phyloP scores from a whole-genome alignment of 2,329 filamentous ascomycete species.

The Xenosphaeropsis pyriputrescens region DNA sequence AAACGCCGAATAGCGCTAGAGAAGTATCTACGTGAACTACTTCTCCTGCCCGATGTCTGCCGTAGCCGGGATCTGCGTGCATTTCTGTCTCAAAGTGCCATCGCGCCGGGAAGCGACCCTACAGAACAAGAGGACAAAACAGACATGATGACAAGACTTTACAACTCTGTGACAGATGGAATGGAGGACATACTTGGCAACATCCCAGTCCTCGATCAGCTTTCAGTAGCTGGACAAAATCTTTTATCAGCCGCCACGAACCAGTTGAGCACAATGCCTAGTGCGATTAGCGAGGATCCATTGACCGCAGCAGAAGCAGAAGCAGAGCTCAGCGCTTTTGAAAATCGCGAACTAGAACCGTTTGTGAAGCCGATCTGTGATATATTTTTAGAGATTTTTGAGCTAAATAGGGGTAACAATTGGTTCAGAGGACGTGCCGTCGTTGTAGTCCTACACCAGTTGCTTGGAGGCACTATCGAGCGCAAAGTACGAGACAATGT shows the following conservation, averaged over 20 bases:
- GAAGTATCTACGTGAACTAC: slow-evolving; percentile 66
- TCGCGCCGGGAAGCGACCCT: slow-evolving; percentile 42
- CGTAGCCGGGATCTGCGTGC: slow-evolving; percentile 82
- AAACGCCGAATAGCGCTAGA: slow-evolving; percentile 77
- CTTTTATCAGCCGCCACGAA: slow-evolving; percentile 64
- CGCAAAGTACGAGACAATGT: slow-evolving; percentile 83
- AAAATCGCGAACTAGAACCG: slow-evolving; percentile 76
- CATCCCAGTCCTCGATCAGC: slow-evolving; percentile 86
- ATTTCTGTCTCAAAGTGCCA: slow-evolving; percentile 81
- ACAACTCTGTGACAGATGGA: slow-evolving; percentile 92
- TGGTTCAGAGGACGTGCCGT: slow-evolving; percentile 94
- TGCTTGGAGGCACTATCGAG: slow-evolving; percentile 91
- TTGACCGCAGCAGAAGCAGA: slow-evolving; percentile 62
- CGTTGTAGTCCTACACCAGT: slow-evolving; percentile 88
- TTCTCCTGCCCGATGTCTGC: slow-evolving; percentile 84
- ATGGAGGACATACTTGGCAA: slow-evolving; percentile 98
- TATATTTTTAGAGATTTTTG: slow-evolving; percentile 90
- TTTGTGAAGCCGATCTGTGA: slow-evolving; percentile 99
- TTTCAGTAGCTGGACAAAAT: slow-evolving; percentile 85
- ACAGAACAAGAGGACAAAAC: slow-evolving; percentile 50
- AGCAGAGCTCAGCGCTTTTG: slow-evolving; percentile 85
- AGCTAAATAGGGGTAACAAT: slow-evolving; percentile 87
- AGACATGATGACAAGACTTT: slow-evolving; percentile 87
- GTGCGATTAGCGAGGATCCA: slow-evolving; percentile 34
- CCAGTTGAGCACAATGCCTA: slow-evolving; percentile 41